Evolutionary conservation across 495 filamentous ascomycete genomes (phyloP), one percentile per base, ranked within the genome.

Genomic region (Xylaria scruposa): DNA sequence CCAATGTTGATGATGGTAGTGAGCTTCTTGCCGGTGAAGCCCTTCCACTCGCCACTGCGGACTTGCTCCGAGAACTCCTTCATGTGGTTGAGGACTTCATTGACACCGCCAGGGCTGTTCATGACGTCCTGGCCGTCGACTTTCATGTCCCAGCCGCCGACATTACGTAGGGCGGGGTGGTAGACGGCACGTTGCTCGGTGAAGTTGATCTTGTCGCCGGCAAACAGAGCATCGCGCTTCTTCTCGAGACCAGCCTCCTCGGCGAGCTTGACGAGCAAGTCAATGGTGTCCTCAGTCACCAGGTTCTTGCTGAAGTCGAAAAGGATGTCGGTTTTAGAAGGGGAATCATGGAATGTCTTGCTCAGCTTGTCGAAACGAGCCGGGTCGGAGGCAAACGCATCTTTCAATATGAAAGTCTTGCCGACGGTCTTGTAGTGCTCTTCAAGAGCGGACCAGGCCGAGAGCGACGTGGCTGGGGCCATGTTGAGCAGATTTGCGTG

Each of bases 291-390:
- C 66, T 97, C 93, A 71, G 91, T 97, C 70, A 99, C 82, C 82
- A 98, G 94, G 88, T 99, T 99, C 90, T 99, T 99, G 85, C 92
- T 95, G 88, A 97, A 99, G 83, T 99, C 96, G 81, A 98, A 99
- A 46, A 98, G 88, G 79, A 94, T 95, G 72, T 98, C 93, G 66
- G 81, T 84, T 68, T 78, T 83, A 70, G 77, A 78, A 72, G 78
- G 67, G 44, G 88, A 85, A 81, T 97, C 97, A 58, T 88, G 81
- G 85, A 99, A 97, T 76, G 86, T 92, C 77, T 90, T 92, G 80
- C 90, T 92, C 84, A 97, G 92, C 85, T 95, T 97, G 78, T 92
- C 79, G 87, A 98, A 98, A 73, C 97, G 94, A 78, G 90, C 75
- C 49, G 94, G 91, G 81, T 99, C 95, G 78, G 93, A 90, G 80